Conservation (phyloP, 345 rosid species). For the Erodium maritimum region DNA sequence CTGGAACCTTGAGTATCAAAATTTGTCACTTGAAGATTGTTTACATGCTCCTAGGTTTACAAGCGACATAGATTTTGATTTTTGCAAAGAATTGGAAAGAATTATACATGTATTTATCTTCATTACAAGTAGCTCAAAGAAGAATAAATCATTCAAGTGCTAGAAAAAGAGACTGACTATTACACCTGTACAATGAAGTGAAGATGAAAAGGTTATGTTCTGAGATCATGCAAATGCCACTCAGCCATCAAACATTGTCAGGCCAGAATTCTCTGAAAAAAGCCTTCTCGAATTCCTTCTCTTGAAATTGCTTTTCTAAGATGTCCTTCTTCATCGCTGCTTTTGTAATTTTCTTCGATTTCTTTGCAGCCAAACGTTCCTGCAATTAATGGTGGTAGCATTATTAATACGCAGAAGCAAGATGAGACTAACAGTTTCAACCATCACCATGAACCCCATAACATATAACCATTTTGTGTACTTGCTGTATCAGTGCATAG, state of each 20-base stretch:
- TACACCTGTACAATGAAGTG: neutral
- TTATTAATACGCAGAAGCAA: neutral
- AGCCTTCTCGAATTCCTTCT: constrained; percentile 69
- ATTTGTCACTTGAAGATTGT: too few relatives aligned
- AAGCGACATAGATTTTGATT: too few relatives aligned
- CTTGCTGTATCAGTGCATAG: too few relatives aligned
- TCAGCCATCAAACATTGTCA: constrained; percentile 52
- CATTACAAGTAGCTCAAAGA: neutral
- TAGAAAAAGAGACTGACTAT: neutral
- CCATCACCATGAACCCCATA: too few relatives aligned
- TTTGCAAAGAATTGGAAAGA: too few relatives aligned
- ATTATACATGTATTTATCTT: too few relatives aligned
- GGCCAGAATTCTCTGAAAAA: constrained; percentile 90
- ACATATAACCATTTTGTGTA: too few relatives aligned
- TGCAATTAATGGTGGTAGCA: constrained; percentile 18
- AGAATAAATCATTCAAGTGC: neutral
- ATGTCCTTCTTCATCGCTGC: constrained; percentile 60
- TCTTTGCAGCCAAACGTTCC: constrained; percentile 30
- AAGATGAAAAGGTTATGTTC: neutral
- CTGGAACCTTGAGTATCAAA: too few relatives aligned
- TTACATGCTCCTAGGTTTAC: too few relatives aligned
- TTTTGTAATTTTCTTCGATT: constrained; percentile 49
- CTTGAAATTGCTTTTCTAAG: constrained; percentile 45
- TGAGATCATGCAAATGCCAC: neutral
- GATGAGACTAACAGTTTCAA: neutral